A percentile compares a stretch with the other conserved stretches of the same genome.
phyloP scores from a whole-genome alignment of 2,329 filamentous ascomycete genomes.

The Coniella lustricola region DNA sequence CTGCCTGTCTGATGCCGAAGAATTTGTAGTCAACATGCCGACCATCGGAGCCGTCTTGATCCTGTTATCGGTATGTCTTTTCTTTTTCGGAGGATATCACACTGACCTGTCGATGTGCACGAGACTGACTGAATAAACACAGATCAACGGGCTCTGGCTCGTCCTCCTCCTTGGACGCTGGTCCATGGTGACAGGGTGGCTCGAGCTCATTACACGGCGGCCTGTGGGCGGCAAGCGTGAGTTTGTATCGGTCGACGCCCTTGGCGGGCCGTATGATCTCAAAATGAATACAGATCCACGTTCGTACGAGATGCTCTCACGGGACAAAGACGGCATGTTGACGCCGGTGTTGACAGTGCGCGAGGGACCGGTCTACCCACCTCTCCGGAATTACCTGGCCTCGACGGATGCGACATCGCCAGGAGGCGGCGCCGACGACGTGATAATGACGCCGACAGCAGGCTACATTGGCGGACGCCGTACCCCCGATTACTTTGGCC shows the following conservation, averaged over 20 bases:
- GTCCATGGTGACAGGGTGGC: slow-evolving; percentile 83
- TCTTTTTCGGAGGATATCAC: background rate
- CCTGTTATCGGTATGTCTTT: slow-evolving; percentile 62
- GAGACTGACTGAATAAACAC: slow-evolving; percentile 15
- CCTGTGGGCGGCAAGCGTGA: slow-evolving; percentile 58
- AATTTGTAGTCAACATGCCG: slow-evolving; percentile 64
- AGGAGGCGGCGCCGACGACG: slow-evolving; percentile 19
- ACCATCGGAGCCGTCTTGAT: slow-evolving; percentile 77
- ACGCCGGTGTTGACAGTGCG: slow-evolving; percentile 35
- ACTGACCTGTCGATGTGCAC: too few species aligned
- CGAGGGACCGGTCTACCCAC: slow-evolving; percentile 17
- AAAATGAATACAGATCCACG: slow-evolving; percentile 50
- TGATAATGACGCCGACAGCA: slow-evolving; percentile 14
- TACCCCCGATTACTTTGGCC: slow-evolving; percentile 50
- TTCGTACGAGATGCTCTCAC: slow-evolving; percentile 76
- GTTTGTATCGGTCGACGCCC: slow-evolving; percentile 81
- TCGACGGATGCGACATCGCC: slow-evolving; percentile 6
- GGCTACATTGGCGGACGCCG: slow-evolving; percentile 29
- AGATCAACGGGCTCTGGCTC: slow-evolving; percentile 81
- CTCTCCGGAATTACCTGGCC: slow-evolving; percentile 18
- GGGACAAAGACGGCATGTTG: slow-evolving; percentile 44
- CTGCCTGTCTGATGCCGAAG: slow-evolving; percentile 56
- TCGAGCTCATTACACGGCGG: slow-evolving; percentile 50
- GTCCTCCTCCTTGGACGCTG: slow-evolving; percentile 73
- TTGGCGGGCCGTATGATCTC: slow-evolving; percentile 39